Evolutionary conservation across 176 grass and related monocot species (phyloP).

Genomic region (Pharus latifolius): DNA sequence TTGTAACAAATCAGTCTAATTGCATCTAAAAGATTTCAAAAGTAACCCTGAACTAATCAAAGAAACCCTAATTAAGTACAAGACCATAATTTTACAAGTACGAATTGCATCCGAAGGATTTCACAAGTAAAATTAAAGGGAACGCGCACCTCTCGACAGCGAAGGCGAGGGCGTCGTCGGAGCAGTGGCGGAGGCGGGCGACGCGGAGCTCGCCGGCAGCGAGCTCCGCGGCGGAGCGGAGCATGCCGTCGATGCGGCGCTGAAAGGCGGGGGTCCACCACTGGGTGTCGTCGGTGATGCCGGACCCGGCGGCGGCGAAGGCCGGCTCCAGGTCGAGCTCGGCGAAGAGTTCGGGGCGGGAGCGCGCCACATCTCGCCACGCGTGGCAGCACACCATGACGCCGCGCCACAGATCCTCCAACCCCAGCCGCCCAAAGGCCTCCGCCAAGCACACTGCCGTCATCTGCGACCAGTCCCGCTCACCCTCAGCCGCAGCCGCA

Average conservation of each 20-base stretch:
- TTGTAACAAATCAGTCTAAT: not conserved
- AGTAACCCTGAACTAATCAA: too few species aligned
- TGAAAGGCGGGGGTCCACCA: slow-evolving; percentile 98
- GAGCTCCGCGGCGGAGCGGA: slow-evolving; percentile 48
- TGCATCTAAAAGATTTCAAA: too few species aligned
- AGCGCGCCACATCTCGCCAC: slow-evolving; percentile 58
- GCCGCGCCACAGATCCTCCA: slow-evolving; percentile 62
- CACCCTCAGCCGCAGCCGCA: not conserved
- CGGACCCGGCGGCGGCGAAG: slow-evolving; percentile 30
- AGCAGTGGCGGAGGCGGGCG: slow-evolving; percentile 65
- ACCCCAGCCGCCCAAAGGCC: slow-evolving; percentile 49
- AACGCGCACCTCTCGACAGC: slow-evolving; percentile 54
- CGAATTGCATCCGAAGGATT: too few species aligned
- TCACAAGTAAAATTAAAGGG: too few species aligned
- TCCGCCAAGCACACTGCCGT: slow-evolving; percentile 64
- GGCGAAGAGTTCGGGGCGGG: slow-evolving; percentile 37
- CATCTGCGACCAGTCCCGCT: slow-evolving; percentile 66
- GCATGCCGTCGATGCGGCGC: slow-evolving; percentile 73
- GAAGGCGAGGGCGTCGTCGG: slow-evolving; percentile 56
- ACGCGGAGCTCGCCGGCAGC: slow-evolving; percentile 45
- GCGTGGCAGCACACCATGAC: slow-evolving; percentile 69
- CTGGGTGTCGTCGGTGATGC: slow-evolving; percentile 23
- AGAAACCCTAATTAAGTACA: too few species aligned
- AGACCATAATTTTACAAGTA: too few species aligned
- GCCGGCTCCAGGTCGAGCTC: slow-evolving; percentile 52